Evolutionary conservation across 192 early-diverging fungal genomes (phyloP), one percentile per base, ranked within the genome.

Genomic region (Nowakowskiella sp.): DNA sequence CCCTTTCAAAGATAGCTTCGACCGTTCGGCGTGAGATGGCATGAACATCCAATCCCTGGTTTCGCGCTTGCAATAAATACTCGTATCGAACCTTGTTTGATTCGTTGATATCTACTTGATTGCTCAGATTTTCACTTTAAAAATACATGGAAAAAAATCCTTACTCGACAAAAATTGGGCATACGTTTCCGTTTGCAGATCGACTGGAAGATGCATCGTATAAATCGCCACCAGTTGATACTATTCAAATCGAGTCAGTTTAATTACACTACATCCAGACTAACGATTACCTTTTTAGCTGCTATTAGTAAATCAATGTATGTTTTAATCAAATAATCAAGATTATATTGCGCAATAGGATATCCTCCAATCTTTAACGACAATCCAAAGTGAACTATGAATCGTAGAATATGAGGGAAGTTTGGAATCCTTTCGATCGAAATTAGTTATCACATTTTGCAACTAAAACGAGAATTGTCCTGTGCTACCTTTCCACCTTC

Each of bases 321-420:
- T 16, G 49, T 48, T 26, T 68, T 61, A 31, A 88, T 64, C 22
- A 81, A 66, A 19, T 30, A 59, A 53, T 80, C 69, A 55, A n/a
- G n/a, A n/a, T n/a, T n/a, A n/a, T n/a, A n/a, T n/a, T 44, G 53
- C 0, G 78, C 71, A 27, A 73, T 56, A 25, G 45, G 52, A 24
- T 74, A 64, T 3, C 72, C 72, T n/a, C 77, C 67, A 10, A 68
- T 64, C 4, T 76, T 79, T n/a, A 88, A 49, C 13, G 77, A 61
- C n/a, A 89, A 62, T 3, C 84, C 70, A 5, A 80, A 65, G 49
- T 90, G 86, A 0, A 79, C 73, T 33, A 86, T 59, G 48, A 92
- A 76, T 10, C 87, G 83, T 33, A 90, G 57, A 39, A 86, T 58
- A 30, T 81, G 73, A 25, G 62, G 68, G 39, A 59, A 60, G 22